Evolutionary conservation across 2,329 filamentous ascomycete species (phyloP).

Genomic region (Paecilomyces sp.): DNA sequence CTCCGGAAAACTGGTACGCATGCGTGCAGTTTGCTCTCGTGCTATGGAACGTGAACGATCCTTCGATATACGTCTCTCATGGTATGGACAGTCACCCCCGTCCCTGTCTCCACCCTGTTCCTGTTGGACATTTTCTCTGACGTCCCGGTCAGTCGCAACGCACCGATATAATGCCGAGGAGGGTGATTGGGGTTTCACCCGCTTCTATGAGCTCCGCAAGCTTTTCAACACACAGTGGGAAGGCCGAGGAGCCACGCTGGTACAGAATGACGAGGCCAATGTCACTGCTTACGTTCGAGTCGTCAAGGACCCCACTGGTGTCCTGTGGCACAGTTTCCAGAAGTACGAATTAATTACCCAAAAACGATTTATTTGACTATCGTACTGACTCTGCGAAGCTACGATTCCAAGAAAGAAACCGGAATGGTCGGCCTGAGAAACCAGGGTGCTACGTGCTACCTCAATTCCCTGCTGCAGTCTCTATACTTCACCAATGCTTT

Average conservation of each 20-base stretch:
- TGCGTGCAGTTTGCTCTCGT: constrained; percentile 95
- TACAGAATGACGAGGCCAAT: constrained; percentile 41
- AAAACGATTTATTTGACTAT: constrained; percentile 11
- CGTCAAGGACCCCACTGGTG: constrained; percentile 43
- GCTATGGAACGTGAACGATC: constrained; percentile 88
- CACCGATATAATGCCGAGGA: constrained; percentile 96
- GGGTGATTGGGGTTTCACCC: constrained; percentile 97
- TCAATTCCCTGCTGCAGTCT: constrained; percentile 78
- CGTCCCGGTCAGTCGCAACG: constrained; percentile 56
- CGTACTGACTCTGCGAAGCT: constrained; percentile 49
- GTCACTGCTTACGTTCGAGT: constrained; percentile 43
- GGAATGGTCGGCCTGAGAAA: constrained; percentile 96
- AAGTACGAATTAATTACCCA: constrained; percentile 22
- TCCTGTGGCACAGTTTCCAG: constrained; percentile 42
- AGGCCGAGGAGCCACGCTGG: constrained; percentile 51
- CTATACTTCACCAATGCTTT: constrained; percentile 87
- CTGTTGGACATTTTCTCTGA: constrained; percentile 5
- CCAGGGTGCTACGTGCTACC: constrained; percentile 86
- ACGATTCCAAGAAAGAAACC: constrained; percentile 98
- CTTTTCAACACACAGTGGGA: constrained; percentile 78
- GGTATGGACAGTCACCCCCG: constrained; percentile 42
- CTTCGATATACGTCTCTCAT: constrained; percentile 69
- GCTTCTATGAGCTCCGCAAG: constrained; percentile 80
- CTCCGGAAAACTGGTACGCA: constrained; percentile 91
- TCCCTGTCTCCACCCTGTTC: not conserved